A percentile compares a stretch with the other conserved stretches of the same genome.
These are phyloP conservation scores for Wickerhamomyces pijperi DNA, from an alignment of 805 yeast species.

Conservation along the genomic window DNA sequence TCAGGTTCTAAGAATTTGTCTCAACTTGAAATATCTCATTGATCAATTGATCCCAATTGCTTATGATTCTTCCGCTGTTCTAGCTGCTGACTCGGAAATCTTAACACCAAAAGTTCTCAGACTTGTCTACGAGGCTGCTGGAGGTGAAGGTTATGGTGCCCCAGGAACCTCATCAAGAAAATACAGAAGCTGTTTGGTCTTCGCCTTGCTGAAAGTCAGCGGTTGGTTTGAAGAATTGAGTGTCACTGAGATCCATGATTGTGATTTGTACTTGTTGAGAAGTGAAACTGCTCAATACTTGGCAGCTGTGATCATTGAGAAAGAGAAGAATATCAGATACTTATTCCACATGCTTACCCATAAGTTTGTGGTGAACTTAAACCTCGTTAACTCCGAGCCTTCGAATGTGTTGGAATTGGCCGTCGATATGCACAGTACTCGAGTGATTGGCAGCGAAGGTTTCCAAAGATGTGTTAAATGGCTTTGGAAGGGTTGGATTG, in stretches of 20 bases:
- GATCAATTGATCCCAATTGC: conserved; percentile 63
- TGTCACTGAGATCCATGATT: conserved; percentile 52
- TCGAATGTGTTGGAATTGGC: conserved; percentile 76
- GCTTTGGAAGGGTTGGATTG: conserved; percentile 92
- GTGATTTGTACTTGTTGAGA: conserved; percentile 47
- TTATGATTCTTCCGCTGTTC: conserved; percentile 37
- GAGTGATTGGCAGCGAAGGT: conserved; percentile 69
- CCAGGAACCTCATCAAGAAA: conserved; percentile 43
- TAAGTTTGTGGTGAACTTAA: conserved; percentile 54
- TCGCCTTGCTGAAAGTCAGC: conserved; percentile 63
- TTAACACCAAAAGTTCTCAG: conserved; percentile 46
- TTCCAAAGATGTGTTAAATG: conserved; percentile 80
- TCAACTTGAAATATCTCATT: conserved; percentile 61
- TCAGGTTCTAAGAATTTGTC: conserved; percentile 57
- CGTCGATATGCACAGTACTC: conserved; percentile 72
- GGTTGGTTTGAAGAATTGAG: conserved; percentile 65
- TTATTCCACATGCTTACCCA: conserved; percentile 71
- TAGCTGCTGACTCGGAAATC: conserved; percentile 46
- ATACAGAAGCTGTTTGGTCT: conserved; percentile 59
- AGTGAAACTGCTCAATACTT: conserved; percentile 63
- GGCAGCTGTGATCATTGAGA: conserved; percentile 61
- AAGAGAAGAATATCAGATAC: conserved; percentile 39
- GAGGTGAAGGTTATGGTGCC: conserved; percentile 58
- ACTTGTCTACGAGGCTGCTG: conserved; percentile 64
- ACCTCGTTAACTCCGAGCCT: conserved; percentile 52